Conservation (phyloP, 75 land plant genomes). For the Pinus albicaulis region DNA sequence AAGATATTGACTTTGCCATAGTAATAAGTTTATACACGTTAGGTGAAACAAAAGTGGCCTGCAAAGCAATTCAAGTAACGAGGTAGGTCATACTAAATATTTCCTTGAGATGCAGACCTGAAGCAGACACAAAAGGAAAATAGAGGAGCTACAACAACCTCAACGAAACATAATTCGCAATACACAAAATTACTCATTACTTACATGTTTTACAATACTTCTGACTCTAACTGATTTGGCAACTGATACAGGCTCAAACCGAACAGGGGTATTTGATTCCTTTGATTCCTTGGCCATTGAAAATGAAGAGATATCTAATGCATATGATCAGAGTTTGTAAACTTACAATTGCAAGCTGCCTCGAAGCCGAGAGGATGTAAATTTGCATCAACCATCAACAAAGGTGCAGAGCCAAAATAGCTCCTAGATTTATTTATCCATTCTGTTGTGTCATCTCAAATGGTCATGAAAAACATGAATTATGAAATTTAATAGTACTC, state of each 20-base stretch:
- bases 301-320: background rate
- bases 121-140: background rate
- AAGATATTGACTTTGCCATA: slow-evolving; percentile 78
- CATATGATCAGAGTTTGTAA: background rate
- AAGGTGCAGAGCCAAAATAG: slow-evolving; percentile 58
- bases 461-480: background rate
- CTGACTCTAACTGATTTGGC: slow-evolving; percentile 76
- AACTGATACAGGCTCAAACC: slow-evolving; percentile 97
- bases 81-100: background rate
- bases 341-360: slow-evolving; percentile 78
- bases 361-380: slow-evolving; percentile 54
- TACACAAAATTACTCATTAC: slow-evolving; percentile 16
- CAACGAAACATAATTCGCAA: background rate
- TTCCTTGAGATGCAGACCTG: background rate
- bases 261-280: slow-evolving; percentile 76
- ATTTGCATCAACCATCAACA: slow-evolving; percentile 92
- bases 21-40: slow-evolving; percentile 87
- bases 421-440: slow-evolving; percentile 66
- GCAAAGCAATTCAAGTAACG: slow-evolving; percentile 13
- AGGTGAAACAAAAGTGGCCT: slow-evolving; percentile 76
- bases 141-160: background rate
- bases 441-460: slow-evolving; percentile 43
- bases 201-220: slow-evolving; percentile 61
- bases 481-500: background rate
- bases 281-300: slow-evolving; percentile 81